These are phyloP conservation scores for Linum tenue DNA, from an alignment of 345 rosid genomes.

Conservation along the genomic window DNA sequence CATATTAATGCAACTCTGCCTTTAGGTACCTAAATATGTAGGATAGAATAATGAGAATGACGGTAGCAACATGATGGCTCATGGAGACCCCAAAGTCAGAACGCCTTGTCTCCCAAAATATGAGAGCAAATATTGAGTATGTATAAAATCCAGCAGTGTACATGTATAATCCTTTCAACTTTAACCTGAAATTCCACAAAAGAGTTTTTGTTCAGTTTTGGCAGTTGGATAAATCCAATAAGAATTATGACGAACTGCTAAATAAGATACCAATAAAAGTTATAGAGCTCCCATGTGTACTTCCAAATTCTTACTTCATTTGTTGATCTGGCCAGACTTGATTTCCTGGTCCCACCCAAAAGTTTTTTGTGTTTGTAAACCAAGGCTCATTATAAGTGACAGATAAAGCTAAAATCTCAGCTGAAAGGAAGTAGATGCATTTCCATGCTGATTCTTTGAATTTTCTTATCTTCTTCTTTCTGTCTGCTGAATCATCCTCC, in stretches of 20 bases:
- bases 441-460: constrained; percentile 99
- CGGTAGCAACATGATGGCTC: constrained; percentile 90
- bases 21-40: constrained; percentile 59
- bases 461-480: constrained; percentile 50
- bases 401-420: constrained; percentile 63
- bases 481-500: constrained; percentile 24
- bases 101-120: constrained; percentile 99
- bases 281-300: neutral
- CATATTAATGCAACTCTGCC: neutral
- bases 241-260: neutral
- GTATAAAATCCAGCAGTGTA: constrained; percentile 91
- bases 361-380: constrained; percentile 66
- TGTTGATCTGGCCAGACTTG: constrained; percentile 94
- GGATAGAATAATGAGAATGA: constrained; percentile 69
- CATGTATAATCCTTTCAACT: constrained; percentile 80
- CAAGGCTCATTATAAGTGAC: constrained; percentile 81
- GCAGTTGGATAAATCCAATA: neutral
- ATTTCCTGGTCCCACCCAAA: constrained; percentile 92
- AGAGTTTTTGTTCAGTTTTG: constrained; percentile 9
- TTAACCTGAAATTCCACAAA: constrained; percentile 45
- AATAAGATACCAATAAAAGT: neutral
- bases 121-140: constrained; percentile 88
- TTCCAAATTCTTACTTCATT: constrained; percentile 45
- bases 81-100: constrained; percentile 97
- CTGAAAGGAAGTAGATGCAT: constrained; percentile 72